Evolutionary conservation across 75 land plant genomes (phyloP).

Genomic region (Picea glauca): DNA sequence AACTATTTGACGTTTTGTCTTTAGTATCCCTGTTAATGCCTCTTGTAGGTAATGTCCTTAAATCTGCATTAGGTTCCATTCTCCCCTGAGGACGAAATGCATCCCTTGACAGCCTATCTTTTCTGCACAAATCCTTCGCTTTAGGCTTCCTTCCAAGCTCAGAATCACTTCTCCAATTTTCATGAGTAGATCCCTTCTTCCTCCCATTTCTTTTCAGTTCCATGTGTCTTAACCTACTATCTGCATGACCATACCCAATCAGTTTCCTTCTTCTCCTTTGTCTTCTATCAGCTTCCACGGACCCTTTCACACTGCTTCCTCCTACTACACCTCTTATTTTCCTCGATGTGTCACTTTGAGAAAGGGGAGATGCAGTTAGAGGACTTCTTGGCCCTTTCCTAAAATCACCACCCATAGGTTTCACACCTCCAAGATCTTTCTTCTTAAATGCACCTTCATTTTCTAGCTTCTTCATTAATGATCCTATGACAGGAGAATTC

Average conservation of each 20-base stretch:
- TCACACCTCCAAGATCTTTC: slow-evolving; percentile 18
- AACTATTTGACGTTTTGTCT: background rate
- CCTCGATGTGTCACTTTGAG: slow-evolving; percentile 14
- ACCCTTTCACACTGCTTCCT: slow-evolving; percentile 3
- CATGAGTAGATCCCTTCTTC: background rate
- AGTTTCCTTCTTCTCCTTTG: slow-evolving; percentile 28
- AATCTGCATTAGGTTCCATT: background rate
- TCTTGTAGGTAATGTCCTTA: background rate
- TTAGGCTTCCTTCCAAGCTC: slow-evolving; percentile 7
- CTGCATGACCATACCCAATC: slow-evolving; percentile 14
- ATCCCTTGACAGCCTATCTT: background rate
- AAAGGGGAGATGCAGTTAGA: slow-evolving; percentile 22
- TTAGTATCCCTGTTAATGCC: background rate
- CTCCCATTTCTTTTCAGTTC: slow-evolving; percentile 7
- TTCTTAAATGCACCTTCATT: slow-evolving; percentile 17
- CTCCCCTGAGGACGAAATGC: background rate
- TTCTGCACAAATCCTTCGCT: background rate
- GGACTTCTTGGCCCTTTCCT: slow-evolving; percentile 16
- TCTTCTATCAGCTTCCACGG: slow-evolving; percentile 13
- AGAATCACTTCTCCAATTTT: slow-evolving; percentile 12
- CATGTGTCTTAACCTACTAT: slow-evolving; percentile 5
- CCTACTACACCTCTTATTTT: slow-evolving; percentile 14
- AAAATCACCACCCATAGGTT: slow-evolving; percentile 28
- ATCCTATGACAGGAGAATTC: slow-evolving; percentile 45
- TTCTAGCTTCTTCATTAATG: slow-evolving; percentile 26